phyloP scores from a whole-genome alignment of 1,139 yeast species.

The Magnusiomyces tetraspermus region DNA sequence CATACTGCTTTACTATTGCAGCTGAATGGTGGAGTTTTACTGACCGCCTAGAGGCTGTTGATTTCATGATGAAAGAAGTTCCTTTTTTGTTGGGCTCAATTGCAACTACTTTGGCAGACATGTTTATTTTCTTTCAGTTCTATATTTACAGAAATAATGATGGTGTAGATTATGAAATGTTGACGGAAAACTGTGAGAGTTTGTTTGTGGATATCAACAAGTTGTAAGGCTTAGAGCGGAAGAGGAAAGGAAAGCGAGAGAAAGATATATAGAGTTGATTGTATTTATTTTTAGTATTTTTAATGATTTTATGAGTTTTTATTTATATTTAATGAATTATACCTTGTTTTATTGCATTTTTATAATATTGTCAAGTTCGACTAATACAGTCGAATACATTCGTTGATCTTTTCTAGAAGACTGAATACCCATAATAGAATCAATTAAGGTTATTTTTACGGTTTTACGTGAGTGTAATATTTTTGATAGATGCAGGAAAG shows the following conservation, averaged over 20 bases:
- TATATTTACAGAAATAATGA: constrained; percentile 26
- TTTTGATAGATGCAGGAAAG: no score
- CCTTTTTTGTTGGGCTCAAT: constrained; percentile 79
- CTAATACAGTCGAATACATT: no score
- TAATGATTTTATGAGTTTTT: not conserved
- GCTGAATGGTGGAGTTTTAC: constrained; percentile 39
- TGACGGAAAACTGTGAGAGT: not conserved
- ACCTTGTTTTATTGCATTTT: no score
- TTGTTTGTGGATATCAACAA: not conserved
- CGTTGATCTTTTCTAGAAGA: no score
- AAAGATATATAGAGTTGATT: not conserved
- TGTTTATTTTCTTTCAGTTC: constrained; percentile 59
- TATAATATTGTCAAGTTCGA: no score
- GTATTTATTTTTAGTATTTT: no score
- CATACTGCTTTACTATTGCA: constrained; percentile 63
- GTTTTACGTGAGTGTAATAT: no score
- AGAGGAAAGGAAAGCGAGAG: no score
- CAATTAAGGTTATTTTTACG: no score
- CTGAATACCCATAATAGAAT: no score
- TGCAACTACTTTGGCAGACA: constrained; percentile 68
- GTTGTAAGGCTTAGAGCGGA: no score
- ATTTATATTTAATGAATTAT: no score
- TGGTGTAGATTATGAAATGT: not conserved
- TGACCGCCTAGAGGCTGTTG: constrained; percentile 45
- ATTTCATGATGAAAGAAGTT: constrained; percentile 54